These are phyloP conservation scores for Termitomyces sp. DNA, from an alignment of 768 basidiomycete genomes.

Conservation along the genomic window DNA sequence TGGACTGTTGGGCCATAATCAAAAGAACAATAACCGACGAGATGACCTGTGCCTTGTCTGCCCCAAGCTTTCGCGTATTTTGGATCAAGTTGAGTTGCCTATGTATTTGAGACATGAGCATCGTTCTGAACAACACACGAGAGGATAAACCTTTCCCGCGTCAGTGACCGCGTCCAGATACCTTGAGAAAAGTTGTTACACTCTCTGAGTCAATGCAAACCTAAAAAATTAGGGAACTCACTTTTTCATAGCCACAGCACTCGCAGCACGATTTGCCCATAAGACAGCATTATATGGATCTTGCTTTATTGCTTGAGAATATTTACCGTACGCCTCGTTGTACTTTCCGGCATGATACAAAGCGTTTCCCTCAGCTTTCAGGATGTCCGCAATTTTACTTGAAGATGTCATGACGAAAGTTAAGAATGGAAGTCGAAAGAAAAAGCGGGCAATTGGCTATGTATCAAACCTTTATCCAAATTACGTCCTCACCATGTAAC, in stretches of 20 bases:
- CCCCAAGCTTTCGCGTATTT: slow-evolving; percentile 41
- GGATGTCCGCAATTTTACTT: slow-evolving; percentile 18
- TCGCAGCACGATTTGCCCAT: slow-evolving; percentile 45
- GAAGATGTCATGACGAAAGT: neutral
- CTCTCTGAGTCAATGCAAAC: neutral
- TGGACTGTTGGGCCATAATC: neutral
- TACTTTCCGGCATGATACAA: slow-evolving; percentile 32
- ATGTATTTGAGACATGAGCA: neutral
- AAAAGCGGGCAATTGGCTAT: neutral
- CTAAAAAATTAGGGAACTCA: slow-evolving; percentile 9
- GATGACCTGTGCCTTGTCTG: slow-evolving; percentile 32
- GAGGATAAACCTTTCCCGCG: slow-evolving; percentile 24
- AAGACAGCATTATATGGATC: slow-evolving; percentile 37
- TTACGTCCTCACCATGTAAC: slow-evolving; percentile 2
- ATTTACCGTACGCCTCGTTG: slow-evolving; percentile 34
- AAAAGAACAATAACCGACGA: slow-evolving; percentile 18
- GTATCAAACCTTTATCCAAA: neutral
- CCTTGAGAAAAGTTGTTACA: slow-evolving; percentile 12
- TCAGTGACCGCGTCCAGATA: slow-evolving; percentile 31
- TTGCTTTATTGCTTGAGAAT: slow-evolving; percentile 38
- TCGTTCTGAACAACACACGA: neutral
- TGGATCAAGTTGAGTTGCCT: slow-evolving; percentile 39
- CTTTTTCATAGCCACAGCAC: slow-evolving; percentile 33
- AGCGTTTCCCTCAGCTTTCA: slow-evolving; percentile 43
- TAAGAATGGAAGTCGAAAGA: neutral